Evolutionary conservation across 2,329 filamentous ascomycete genomes (phyloP).

Genomic region (Trichoderma sp.): DNA sequence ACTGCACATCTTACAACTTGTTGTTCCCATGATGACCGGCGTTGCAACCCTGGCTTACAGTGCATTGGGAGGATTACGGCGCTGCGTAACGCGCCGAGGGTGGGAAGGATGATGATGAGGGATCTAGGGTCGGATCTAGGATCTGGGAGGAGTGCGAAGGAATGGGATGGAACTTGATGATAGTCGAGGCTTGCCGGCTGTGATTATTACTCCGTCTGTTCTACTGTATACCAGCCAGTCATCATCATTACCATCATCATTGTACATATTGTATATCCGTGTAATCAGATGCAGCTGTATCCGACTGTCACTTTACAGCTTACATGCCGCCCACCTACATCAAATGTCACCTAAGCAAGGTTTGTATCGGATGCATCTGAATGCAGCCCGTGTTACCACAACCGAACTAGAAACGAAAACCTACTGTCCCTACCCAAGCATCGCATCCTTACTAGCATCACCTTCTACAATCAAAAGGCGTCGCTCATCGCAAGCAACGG

Average conservation of each 20-base stretch:
- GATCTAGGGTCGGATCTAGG: neutral
- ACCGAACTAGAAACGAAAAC: neutral
- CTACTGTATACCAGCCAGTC: neutral
- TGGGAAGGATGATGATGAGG: neutral
- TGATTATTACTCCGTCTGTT: neutral
- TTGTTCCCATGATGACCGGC: neutral
- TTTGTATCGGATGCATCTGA: neutral
- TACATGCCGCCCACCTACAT: neutral
- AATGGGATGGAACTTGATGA: neutral
- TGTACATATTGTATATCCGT: neutral
- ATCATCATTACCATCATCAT: neutral
- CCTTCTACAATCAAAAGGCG: neutral
- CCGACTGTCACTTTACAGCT: neutral
- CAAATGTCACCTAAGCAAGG: neutral
- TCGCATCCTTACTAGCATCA: neutral
- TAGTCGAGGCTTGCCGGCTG: neutral
- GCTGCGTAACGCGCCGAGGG: neutral
- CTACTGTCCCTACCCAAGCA: neutral
- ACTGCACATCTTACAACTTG: neutral
- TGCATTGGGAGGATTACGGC: neutral
- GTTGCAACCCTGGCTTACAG: neutral
- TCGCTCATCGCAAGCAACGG: neutral
- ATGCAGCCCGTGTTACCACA: neutral
- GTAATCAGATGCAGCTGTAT: neutral
- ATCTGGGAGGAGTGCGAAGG: neutral